Evolutionary conservation across 176 grass and related monocot genomes (phyloP).

Genomic region (Lolium perenne): DNA sequence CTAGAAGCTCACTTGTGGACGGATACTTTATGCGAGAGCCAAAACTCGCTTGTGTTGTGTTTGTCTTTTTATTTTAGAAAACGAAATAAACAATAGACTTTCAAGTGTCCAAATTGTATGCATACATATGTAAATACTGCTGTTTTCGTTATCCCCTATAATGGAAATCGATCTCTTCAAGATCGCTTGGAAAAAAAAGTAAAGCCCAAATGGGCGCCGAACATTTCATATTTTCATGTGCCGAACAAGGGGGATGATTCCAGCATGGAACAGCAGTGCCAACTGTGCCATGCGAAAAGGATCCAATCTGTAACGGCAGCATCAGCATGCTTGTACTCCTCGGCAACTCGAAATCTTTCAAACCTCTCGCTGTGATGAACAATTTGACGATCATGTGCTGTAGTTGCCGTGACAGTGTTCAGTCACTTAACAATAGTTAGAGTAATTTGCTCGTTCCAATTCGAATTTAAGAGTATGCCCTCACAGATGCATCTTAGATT

Average conservation of each 20-base stretch:
- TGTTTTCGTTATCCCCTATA: no score
- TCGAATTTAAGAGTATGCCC: neutral
- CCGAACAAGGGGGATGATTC: constrained; percentile 13
- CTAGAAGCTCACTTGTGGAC: neutral
- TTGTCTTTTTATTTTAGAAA: neutral
- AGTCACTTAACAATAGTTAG: neutral
- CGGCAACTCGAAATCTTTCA: constrained; percentile 28
- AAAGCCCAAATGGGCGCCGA: neutral
- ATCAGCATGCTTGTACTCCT: constrained; percentile 46
- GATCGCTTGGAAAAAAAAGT: neutral
- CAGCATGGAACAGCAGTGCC: constrained; percentile 47
- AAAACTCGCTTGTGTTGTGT: neutral
- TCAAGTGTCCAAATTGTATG: neutral
- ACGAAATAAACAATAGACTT: neutral
- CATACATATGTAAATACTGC: neutral
- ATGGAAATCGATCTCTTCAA: no score
- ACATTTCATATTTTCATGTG: neutral
- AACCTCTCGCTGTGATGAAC: constrained; percentile 10
- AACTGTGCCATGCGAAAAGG: constrained; percentile 40
- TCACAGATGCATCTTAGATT: no score
- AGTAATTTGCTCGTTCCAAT: neutral
- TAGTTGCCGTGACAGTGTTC: constrained; percentile 17
- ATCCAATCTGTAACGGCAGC: constrained; percentile 41
- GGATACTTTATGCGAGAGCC: neutral
- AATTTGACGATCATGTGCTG: constrained; percentile 1